phyloP scores from a whole-genome alignment of 2,329 filamentous ascomycete species.

The Ophiosphaerella herpotricha region DNA sequence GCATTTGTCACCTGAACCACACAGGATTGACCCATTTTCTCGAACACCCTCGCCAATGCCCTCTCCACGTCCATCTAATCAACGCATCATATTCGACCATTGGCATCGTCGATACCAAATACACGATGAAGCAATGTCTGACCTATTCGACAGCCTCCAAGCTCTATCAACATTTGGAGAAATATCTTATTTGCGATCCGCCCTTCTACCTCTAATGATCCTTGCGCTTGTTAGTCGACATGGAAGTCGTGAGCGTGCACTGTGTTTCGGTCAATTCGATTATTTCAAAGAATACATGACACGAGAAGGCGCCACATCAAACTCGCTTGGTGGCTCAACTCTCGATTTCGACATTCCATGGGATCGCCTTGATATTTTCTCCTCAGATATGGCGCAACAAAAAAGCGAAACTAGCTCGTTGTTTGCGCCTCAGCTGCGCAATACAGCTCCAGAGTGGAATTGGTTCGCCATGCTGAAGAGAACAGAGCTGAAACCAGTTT shows the following conservation, averaged over 20 bases:
- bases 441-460: constrained; percentile 29
- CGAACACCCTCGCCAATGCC: constrained; percentile 22
- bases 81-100: constrained; percentile 11
- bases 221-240: constrained; percentile 20
- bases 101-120: constrained; percentile 25
- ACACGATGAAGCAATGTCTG: constrained; percentile 23
- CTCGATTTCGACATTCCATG: constrained; percentile 25
- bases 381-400: constrained; percentile 7
- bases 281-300: constrained; percentile 17
- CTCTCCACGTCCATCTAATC: constrained; percentile 7
- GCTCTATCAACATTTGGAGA: constrained; percentile 10
- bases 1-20: constrained; percentile 9
- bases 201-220: constrained; percentile 23
- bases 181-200: constrained; percentile 12
- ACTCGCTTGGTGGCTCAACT: constrained; percentile 13
- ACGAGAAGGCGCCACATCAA: constrained; percentile 1
- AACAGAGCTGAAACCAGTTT: constrained; percentile 15
- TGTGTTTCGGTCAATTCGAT: constrained; percentile 14
- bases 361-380: constrained; percentile 26
- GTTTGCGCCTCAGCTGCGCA: constrained; percentile 1
- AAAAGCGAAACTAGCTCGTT: neutral
- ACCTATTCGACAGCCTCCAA: constrained; percentile 8
- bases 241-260: constrained; percentile 18
- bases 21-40: constrained; percentile 11
- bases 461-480: constrained; percentile 29